These are phyloP conservation scores for Gilbertella persicaria DNA, from an alignment of 371 early-diverging fungal genomes.

Conservation along the genomic window DNA sequence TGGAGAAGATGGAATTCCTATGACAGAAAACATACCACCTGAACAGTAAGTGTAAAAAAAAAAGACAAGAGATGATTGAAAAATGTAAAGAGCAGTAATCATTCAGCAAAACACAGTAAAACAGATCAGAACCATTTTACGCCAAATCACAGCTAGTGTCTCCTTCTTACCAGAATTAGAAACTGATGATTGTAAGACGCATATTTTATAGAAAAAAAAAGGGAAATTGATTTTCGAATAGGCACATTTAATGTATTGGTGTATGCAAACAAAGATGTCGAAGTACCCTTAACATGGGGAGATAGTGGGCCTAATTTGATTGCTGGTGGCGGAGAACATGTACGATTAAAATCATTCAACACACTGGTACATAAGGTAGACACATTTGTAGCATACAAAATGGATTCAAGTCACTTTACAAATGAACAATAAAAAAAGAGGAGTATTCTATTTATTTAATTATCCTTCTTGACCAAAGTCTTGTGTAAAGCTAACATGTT, in stretches of 20 bases:
- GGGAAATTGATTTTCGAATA: constrained; percentile 10
- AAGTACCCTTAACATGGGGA: constrained; percentile 86
- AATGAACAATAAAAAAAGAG: constrained; percentile 2
- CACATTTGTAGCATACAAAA: constrained; percentile 82
- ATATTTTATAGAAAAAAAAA: constrained; percentile 1
- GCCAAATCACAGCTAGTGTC: constrained; percentile 89
- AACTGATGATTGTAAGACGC: constrained; percentile 69
- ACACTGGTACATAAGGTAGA: constrained; percentile 84
- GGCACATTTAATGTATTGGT: constrained; percentile 89
- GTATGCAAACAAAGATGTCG: constrained; percentile 84
- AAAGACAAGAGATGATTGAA: background rate
- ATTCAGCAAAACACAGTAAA: constrained; percentile 40
- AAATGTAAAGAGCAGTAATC: constrained; percentile 63
- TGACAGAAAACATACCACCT: constrained; percentile 28
- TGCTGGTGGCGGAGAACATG: constrained; percentile 80
- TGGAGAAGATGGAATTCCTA: constrained; percentile 14
- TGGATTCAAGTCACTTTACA: constrained; percentile 31
- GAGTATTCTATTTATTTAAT: background rate
- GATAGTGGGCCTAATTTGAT: constrained; percentile 82
- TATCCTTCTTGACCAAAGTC: constrained; percentile 70
- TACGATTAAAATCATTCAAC: constrained; percentile 76
- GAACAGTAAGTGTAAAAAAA: constrained; percentile 15
- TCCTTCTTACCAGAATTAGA: constrained; percentile 88
- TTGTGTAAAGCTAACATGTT: constrained; percentile 86
- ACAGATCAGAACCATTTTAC: constrained; percentile 86